Conservation (phyloP, 78 protist species). For the Tieghemostelium lacteum region DNA sequence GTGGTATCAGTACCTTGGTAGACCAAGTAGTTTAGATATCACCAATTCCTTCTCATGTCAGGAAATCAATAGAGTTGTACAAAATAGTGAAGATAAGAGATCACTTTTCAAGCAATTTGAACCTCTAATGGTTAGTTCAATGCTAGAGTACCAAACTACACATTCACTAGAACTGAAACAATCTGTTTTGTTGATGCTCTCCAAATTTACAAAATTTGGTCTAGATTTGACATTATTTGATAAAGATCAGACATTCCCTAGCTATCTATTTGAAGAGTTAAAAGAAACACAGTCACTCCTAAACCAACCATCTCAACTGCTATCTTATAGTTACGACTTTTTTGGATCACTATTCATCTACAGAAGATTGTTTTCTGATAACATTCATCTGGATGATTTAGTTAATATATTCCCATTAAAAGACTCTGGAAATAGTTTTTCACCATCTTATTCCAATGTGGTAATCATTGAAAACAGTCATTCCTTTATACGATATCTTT, state of each 20-base stretch:
- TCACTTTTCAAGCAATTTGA: constrained; percentile 28
- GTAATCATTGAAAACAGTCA: constrained; percentile 30
- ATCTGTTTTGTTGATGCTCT: constrained; percentile 25
- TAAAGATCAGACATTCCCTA: constrained; percentile 32
- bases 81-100: constrained; percentile 24
- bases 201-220: constrained; percentile 57
- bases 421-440: background rate
- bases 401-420: background rate
- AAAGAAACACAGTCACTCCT: constrained; percentile 45
- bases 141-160: constrained; percentile 50
- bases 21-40: constrained; percentile 25
- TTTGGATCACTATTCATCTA: constrained; percentile 33
- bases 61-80: constrained; percentile 44
- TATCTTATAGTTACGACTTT: constrained; percentile 33
- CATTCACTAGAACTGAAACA: constrained; percentile 28
- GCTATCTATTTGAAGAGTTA: constrained; percentile 32
- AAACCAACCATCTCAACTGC: constrained; percentile 4
- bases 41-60: constrained; percentile 41
- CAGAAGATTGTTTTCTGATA: background rate
- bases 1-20: constrained; percentile 14
- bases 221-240: constrained; percentile 54
- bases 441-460: constrained; percentile 7
- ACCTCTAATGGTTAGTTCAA: constrained; percentile 15
- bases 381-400: constrained; percentile 17
- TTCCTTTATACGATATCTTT: constrained; percentile 28